phyloP scores from a whole-genome alignment of 345 rosid species.

The Ceriops decandra region DNA sequence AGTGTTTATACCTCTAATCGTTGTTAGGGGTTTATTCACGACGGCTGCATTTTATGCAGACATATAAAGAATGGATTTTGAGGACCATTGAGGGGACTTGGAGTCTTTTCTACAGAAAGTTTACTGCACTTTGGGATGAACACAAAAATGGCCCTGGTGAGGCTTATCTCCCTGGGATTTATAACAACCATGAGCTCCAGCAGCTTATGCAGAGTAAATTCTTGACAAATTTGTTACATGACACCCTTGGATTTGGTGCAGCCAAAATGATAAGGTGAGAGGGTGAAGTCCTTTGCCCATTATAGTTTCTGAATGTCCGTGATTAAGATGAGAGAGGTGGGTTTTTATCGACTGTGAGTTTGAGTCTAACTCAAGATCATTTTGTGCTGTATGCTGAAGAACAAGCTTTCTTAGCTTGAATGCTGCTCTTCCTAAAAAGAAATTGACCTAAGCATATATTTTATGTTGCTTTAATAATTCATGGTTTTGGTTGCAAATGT shows the following conservation, averaged over 20 bases:
- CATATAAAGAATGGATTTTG: conserved; percentile 73
- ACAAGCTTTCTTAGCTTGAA: too few species aligned
- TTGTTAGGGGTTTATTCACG: neutral
- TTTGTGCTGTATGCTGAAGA: too few species aligned
- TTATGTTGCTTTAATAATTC: too few species aligned
- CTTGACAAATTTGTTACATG: conserved; percentile 71
- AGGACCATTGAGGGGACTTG: conserved; percentile 71
- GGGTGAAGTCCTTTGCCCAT: neutral
- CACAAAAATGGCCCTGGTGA: conserved; percentile 81
- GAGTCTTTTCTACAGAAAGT: conserved; percentile 61
- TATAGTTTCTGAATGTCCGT: neutral
- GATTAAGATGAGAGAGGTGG: too few species aligned
- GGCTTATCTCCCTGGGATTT: conserved; percentile 80
- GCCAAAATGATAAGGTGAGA: conserved; percentile 93
- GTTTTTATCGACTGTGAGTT: too few species aligned
- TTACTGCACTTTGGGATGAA: conserved; percentile 63
- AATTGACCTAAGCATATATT: too few species aligned
- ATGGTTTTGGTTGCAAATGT: neutral
- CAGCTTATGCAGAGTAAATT: conserved; percentile 57
- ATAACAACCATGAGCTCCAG: conserved; percentile 56
- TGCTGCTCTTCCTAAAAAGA: too few species aligned
- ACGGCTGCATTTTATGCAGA: conserved; percentile 33
- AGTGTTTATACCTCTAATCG: neutral
- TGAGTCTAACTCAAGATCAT: too few species aligned
- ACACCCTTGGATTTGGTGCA: conserved; percentile 88